Base-by-base conservation (phyloP, 768 basidiomycete species). In the Mycena olivaceomarginata region DNA sequence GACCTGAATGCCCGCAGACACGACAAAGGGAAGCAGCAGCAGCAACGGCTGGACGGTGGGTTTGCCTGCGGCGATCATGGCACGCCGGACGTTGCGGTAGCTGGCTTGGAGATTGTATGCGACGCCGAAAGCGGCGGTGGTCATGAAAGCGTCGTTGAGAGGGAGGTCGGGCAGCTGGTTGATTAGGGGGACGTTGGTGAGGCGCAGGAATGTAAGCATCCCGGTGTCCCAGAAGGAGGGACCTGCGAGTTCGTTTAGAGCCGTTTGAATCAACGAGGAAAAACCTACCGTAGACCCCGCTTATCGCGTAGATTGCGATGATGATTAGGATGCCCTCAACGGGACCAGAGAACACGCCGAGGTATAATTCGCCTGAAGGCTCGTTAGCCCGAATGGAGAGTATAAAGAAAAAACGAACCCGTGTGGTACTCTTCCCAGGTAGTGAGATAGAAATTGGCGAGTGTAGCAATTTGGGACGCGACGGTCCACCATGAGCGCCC, bases 401-500 rank as follows among this genome's bases (percentile, higher is more conserved):
- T 2, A 37, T 31, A 31, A 64, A 77, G n/a, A 48, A n/a, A 12
- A 73, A 31, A 79, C 86, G 70, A 80, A 89, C 95, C 95, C 2
- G 98, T 99, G 80, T 99, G 95, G 81, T 95, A 97, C 84, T 98
- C 91, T 84, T 90, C 94, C 94, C 94, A 96, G 18, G 95, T 96
- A 5, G 94, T 94, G 22, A 95, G 87, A 84, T 96, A 96, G 81
- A 96, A 96, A 83, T 94, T 95, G 76, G 92, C 93, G 53, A 95
- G 85, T 0, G 94, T 93, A 1, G 93, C 93, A 13, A 94, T 89
- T 83, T 98, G 96, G 1, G 95, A 95, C 0, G 95, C 92, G 45
- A 99, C 94, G 0, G 97, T 99, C 98, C 97, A 99, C 97, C 98
- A 99, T 0, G 96, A 97, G 22, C 97, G 90, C 15, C 96, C 97